Evolutionary conservation across 2,329 filamentous ascomycete genomes (phyloP), one percentile per base, ranked within the genome.

Genomic region (Endoconidiophora polonica): DNA sequence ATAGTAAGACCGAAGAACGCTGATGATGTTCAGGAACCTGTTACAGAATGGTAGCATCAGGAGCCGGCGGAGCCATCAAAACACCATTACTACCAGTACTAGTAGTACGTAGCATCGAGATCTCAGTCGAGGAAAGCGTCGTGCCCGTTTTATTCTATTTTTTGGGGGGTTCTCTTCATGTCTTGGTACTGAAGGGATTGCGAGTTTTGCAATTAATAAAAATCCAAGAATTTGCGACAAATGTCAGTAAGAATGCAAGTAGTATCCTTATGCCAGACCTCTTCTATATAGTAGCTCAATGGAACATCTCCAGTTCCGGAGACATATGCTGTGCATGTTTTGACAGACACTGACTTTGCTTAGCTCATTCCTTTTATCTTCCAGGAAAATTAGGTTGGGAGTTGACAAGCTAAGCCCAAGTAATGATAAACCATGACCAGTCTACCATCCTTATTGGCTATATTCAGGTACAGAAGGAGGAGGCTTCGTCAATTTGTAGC

Each of bases 21-120:
- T 20, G 16, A 14, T 45, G 43, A 33, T 45, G 16, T 33, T 18
- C 43, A 18, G 43, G 22, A 44, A 23, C 26, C 7, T 36, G 44
- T 46, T 33, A 46, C 26, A 46, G 37, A 26, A 33, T 26, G 44
- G 44, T 46, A 26, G n/a, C 44, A 46, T 26, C 24, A 36, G 18
- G 16, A 33, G 12, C 38, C 26, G 44, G 44, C 26, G 44, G 44
- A 46, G 26, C 44, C 26, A 33, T 38, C 23, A 23, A 14, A 20
- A 36, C 10, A 29, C 26, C 5, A 29, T 18, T 18, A 18, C 16
- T 18, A 18, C 16, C 16, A 18, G 16, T n/a, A n/a, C n/a, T n/a
- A 29, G 2, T 29, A 29, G 26, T 29, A 29, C 10, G 26, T 29
- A 29, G 26, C 10, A 29, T 29, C 26, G 26, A 29, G 26, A 29